phyloP scores from a whole-genome alignment of 2,329 filamentous ascomycete genomes.

The Ascochyta rabiei region DNA sequence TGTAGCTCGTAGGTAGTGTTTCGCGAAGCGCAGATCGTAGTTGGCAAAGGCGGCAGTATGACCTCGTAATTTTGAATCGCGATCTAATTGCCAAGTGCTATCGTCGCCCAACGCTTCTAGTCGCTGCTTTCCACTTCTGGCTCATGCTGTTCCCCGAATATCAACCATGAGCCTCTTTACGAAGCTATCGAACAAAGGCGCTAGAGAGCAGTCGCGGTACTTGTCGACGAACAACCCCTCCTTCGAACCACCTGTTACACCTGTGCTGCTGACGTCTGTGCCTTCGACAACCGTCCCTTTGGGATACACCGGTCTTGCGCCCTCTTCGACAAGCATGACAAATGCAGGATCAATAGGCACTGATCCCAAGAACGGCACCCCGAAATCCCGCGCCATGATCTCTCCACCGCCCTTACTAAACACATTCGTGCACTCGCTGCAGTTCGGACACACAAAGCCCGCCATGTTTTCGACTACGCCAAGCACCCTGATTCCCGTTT shows the following conservation, averaged over 20 bases:
- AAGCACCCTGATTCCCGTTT: conserved; percentile 78
- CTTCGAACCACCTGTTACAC: conserved; percentile 26
- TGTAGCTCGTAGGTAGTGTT: too few relatives aligned
- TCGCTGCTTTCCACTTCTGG: not conserved
- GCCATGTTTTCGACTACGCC: conserved; percentile 98
- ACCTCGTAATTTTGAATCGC: not conserved
- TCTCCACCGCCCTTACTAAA: conserved; percentile 91
- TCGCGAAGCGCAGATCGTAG: not conserved
- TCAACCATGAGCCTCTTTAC: conserved; percentile 58
- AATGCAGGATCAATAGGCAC: conserved; percentile 95
- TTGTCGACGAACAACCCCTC: conserved; percentile 67
- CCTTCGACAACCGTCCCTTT: conserved; percentile 62
- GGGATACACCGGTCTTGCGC: conserved; percentile 69
- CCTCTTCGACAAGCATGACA: conserved; percentile 82
- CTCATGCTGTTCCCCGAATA: conserved; percentile 24
- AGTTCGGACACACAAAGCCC: conserved; percentile 80
- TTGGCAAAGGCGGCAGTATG: not conserved
- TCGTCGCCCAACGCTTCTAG: not conserved
- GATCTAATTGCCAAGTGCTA: not conserved
- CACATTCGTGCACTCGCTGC: conserved; percentile 85
- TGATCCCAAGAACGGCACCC: conserved; percentile 80
- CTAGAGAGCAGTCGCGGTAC: conserved; percentile 74
- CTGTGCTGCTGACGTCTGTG: conserved; percentile 37
- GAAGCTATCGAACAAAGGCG: conserved; percentile 70
- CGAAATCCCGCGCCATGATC: conserved; percentile 86